Evolutionary conservation across 1,139 yeast species (phyloP), one percentile per base, ranked within the genome.

Genomic region (Kluyveromyces marxianus): DNA sequence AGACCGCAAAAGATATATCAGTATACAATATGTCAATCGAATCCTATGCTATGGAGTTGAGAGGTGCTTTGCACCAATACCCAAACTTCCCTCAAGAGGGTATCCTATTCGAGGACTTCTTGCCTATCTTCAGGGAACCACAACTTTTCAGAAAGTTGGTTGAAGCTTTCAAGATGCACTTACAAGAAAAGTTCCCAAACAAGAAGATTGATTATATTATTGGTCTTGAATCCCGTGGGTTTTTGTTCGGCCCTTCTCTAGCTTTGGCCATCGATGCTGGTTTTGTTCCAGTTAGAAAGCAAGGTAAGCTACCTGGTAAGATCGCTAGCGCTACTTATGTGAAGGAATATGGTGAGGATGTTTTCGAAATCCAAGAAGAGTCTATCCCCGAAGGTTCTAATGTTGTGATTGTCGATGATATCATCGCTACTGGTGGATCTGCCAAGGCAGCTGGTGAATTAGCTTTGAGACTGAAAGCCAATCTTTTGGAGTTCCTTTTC

Each of bases 351-450:
- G 98, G 97, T 60, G 69, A 74, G 49, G 99, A 92, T 68, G 77
- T 71, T 51, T 89, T 92, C 65, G 96, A 89, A 68, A 81, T 94
- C 67, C 98, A 94, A 71, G 72, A 76, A 54, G 94, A 78, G 48
- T 80, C 92, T 39, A 81, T 92, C 55, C 85, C 89, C 54, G 75
- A 75, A 50, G 95, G 92, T 35, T 76, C 95, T 45, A 84, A 75
- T 50, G 94, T 92, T 33, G 73, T 92, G 39, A 76, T 92, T 55
- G 95, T 92, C 33, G 98, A 92, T 66, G 99, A 92, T 64, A 89
- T 92, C 59, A 84, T 94, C 66, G 98, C 98, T 42, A 92, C 98
- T 39, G 98, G 97, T 55, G 98, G 98, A 38, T 83, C 95, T 62
- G 98, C 98, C 25, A 71, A 69, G 50, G 97, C 95, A 50, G 98